phyloP scores from a whole-genome alignment of 352 stramenopile genomes.

The Globisporangium barbulae region DNA sequence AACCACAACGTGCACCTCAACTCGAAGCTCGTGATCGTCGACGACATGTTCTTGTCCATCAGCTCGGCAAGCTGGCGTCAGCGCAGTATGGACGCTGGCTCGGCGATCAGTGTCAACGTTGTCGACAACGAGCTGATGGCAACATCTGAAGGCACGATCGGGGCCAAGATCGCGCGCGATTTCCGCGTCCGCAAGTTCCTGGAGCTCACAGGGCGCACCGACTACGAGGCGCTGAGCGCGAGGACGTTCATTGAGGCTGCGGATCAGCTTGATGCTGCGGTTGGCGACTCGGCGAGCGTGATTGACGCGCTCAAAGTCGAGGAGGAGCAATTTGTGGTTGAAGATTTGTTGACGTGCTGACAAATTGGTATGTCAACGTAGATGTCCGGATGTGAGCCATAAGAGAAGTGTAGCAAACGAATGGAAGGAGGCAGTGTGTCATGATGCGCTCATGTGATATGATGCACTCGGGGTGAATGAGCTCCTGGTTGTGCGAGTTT shows the following conservation, averaged over 20 bases:
- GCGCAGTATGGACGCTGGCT: too few relatives aligned
- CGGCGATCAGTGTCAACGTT: constrained; percentile 22
- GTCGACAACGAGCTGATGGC: too few relatives aligned
- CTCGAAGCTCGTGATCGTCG: constrained; percentile 4
- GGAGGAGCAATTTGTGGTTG: background rate
- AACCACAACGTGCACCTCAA: background rate
- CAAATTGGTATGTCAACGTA: too few relatives aligned
- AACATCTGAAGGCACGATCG: background rate
- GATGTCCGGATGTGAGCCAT: too few relatives aligned
- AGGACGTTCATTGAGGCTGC: constrained; percentile 20
- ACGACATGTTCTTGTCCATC: constrained; percentile 28
- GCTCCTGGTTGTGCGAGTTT: too few relatives aligned
- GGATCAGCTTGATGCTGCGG: background rate
- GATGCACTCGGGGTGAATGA: too few relatives aligned
- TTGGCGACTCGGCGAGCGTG: background rate
- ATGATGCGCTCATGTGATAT: too few relatives aligned
- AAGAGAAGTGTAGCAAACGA: too few relatives aligned
- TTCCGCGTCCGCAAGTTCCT: constrained; percentile 3
- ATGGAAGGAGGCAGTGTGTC: too few relatives aligned
- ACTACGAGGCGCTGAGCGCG: constrained; percentile 4
- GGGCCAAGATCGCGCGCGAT: background rate
- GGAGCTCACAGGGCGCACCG: constrained; percentile 15
- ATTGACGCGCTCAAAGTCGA: background rate
- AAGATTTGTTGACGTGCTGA: too few relatives aligned
- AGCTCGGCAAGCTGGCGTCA: constrained; percentile 34